phyloP scores from a whole-genome alignment of 2,329 filamentous ascomycete genomes.

The Acephala macrosclerotiorum region DNA sequence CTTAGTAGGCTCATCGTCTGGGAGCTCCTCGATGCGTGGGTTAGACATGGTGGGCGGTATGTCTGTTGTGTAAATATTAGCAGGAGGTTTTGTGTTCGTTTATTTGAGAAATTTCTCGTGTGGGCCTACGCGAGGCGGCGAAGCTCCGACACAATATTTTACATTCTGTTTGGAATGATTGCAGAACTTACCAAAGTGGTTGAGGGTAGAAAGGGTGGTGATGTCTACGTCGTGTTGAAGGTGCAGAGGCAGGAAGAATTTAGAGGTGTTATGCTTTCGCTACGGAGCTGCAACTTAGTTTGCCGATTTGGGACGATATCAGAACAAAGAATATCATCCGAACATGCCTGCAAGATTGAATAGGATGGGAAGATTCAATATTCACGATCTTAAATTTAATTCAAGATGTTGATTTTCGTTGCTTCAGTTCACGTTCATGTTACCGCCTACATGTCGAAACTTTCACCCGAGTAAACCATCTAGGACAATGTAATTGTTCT shows the following conservation, averaged over 20 bases:
- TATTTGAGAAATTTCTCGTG: conserved; percentile 39
- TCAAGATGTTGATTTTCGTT: neutral
- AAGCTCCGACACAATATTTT: neutral
- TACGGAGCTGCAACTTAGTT: conserved; percentile 31
- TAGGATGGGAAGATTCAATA: neutral
- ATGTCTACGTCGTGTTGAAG: conserved; percentile 17
- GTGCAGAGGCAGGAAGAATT: conserved; percentile 25
- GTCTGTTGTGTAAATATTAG: conserved; percentile 40
- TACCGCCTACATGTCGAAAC: neutral
- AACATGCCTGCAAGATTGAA: neutral
- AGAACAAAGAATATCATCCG: conserved; percentile 4
- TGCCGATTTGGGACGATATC: conserved; percentile 16
- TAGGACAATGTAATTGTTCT: neutral
- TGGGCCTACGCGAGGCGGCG: conserved; percentile 21
- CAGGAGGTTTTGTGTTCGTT: conserved; percentile 26
- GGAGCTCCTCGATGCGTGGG: conserved; percentile 96
- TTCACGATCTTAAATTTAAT: too few relatives aligned
- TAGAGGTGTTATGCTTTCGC: conserved; percentile 35
- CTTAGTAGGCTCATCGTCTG: conserved; percentile 89
- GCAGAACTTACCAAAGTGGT: conserved; percentile 31
- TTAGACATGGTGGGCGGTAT: conserved; percentile 81
- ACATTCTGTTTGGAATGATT: neutral
- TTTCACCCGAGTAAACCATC: neutral
- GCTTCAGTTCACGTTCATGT: neutral
- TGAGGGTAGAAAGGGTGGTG: conserved; percentile 21